These are phyloP conservation scores for Neurospora tetraspora DNA, from an alignment of 495 filamentous ascomycete species.

Conservation along the genomic window DNA sequence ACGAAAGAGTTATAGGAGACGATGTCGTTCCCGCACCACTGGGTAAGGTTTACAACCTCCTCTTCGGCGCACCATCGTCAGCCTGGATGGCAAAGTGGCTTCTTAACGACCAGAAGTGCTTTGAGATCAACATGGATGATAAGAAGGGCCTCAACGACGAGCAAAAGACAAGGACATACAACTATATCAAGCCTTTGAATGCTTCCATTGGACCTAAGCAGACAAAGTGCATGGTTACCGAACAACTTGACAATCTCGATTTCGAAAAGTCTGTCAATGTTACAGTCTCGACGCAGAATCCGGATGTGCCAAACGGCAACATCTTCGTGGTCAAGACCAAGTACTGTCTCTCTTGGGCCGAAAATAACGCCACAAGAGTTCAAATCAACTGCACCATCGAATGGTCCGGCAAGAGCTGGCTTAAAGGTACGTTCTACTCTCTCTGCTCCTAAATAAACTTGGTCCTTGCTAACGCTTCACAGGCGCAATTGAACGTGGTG, in stretches of 20 bases:
- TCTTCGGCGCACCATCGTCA: conserved; percentile 73
- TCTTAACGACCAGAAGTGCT: conserved; percentile 75
- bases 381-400: conserved; percentile 82
- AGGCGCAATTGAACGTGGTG: conserved; percentile 92
- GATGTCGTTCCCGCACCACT: conserved; percentile 80
- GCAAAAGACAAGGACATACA: conserved; percentile 62
- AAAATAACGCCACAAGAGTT: conserved; percentile 72
- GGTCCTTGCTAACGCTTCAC: conserved; percentile 8
- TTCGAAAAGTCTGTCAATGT: conserved; percentile 79
- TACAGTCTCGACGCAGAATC: conserved; percentile 72
- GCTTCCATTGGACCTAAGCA: conserved; percentile 83
- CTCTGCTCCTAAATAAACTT: background rate
- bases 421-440: conserved; percentile 58
- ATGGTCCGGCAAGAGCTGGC: conserved; percentile 96
- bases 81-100: conserved; percentile 79
- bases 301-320: conserved; percentile 91
- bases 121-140: conserved; percentile 76
- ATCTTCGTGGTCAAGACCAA: conserved; percentile 85
- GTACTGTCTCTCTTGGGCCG: conserved; percentile 87
- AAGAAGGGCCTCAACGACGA: conserved; percentile 66
- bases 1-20: conserved; percentile 75
- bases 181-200: conserved; percentile 85
- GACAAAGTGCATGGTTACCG: conserved; percentile 87
- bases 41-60: conserved; percentile 79
- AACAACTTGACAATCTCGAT: conserved; percentile 72